phyloP scores from a whole-genome alignment of 2,329 filamentous ascomycete genomes.

The Fusarium continuum region DNA sequence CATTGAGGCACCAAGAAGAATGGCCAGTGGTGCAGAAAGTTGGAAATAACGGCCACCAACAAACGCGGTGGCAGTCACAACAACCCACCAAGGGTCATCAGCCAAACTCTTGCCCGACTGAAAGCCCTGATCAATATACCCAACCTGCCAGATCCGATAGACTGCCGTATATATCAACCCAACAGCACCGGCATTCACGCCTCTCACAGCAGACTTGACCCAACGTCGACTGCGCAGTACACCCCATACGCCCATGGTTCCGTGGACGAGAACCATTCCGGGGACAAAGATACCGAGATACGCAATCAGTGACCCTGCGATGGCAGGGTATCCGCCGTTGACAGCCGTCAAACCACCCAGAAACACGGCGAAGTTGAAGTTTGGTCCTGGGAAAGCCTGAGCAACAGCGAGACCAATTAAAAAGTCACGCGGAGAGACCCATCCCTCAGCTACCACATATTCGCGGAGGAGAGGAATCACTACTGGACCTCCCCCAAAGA shows the following conservation, averaged over 20 bases:
- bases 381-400: conserved; percentile 69
- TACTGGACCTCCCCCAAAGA: conserved; percentile 71
- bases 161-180: conserved; percentile 72
- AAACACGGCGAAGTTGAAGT: conserved; percentile 65
- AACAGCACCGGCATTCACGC: conserved; percentile 68
- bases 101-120: conserved; percentile 62
- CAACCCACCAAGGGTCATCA: conserved; percentile 71
- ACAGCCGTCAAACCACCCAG: conserved; percentile 61
- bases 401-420: conserved; percentile 76
- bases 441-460: conserved; percentile 72
- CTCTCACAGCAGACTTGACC: conserved; percentile 61
- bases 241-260: conserved; percentile 65
- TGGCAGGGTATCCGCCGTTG: conserved; percentile 48
- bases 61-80: conserved; percentile 58
- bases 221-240: conserved; percentile 55
- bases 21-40: background rate
- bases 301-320: conserved; percentile 60
- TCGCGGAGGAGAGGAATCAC: conserved; percentile 71
- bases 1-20: conserved; percentile 8
- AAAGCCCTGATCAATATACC: conserved; percentile 62
- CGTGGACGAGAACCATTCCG: conserved; percentile 59
- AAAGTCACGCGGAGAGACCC: conserved; percentile 76
- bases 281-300: conserved; percentile 64
- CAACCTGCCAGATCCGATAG: conserved; percentile 70
- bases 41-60: conserved; percentile 6